Base-by-base conservation (phyloP, 139 green algal genomes). In the Volvox reticuliferus region DNA sequence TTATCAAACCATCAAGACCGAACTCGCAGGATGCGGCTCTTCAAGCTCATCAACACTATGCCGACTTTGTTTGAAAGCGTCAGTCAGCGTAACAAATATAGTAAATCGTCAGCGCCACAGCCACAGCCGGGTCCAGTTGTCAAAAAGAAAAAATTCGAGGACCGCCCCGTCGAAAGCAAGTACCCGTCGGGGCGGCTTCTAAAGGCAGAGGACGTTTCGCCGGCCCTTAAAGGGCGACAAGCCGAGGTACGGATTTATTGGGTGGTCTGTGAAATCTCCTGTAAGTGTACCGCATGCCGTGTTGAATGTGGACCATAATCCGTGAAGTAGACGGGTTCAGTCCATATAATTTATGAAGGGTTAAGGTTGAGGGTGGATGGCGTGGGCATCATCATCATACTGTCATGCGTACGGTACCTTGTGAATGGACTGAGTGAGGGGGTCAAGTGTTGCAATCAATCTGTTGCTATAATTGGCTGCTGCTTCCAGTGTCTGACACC, bases 1-100 rank as follows among this genome's bases (percentile, higher is more conserved):
- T 28, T 73, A 73, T 12, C 65, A 24, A 73, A 73, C 65, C 2
- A 14, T 79, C 14, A 32, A 33, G 71, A 30, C 71, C 22, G 26
- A 9, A 30, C 32, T 22, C 89, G 88, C 92, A 96, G 95, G 89
- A 82, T 86, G 30, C 89, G 92, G 20, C 92, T 97, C 19, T 96
- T 95, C 87, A 94, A 94, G 81, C 86, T 93, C 33, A 95, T 96
- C 24, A 96, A 97, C 91, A n/a, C 82, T 37, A 61, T 93, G 30
- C 93, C 93, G 14, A 96, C 95, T 6, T 77, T 97, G 71, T 97
- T 96, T 89, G 94, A 97, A 82, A 77, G 93, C 28, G 94, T 96
- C 1, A 96, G 92, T 28, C 92, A 92, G 44, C 83, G 92, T 18
- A 91, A 89, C 21, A 89, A 89, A 24, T 86, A 71, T 62, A 55